Percentiles rank a stretch among this genome's conserved stretches.
Conservation (phyloP, 2,329 filamentous ascomycete genomes). For the Metarhizium humberi region DNA sequence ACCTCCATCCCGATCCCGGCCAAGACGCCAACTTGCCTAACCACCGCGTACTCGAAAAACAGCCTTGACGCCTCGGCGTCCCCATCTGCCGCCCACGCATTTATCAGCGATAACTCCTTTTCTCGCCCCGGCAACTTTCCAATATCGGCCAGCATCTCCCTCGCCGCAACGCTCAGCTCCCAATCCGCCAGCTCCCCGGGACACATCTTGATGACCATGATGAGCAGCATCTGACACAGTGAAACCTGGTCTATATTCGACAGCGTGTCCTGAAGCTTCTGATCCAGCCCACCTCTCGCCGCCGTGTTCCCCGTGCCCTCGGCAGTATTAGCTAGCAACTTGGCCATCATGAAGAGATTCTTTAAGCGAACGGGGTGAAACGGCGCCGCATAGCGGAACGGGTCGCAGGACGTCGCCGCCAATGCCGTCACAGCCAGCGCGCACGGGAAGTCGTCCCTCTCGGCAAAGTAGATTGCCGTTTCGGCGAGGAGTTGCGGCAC, state of each 20-base stretch:
- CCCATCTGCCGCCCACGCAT: slow-evolving; percentile 33
- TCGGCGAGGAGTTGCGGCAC: slow-evolving; percentile 35
- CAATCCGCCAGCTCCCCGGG: slow-evolving; percentile 34
- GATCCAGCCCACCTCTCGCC: slow-evolving; percentile 16
- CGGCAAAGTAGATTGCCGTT: slow-evolving; percentile 34
- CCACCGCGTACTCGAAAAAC: slow-evolving; percentile 41
- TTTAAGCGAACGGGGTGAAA: slow-evolving; percentile 42
- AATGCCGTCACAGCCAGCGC: slow-evolving; percentile 40
- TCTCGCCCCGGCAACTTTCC: slow-evolving; percentile 35
- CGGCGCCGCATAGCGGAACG: slow-evolving; percentile 39
- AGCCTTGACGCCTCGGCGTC: slow-evolving; percentile 26
- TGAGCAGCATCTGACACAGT: slow-evolving; percentile 42
- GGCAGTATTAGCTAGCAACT: slow-evolving; percentile 41
- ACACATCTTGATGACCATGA: slow-evolving; percentile 34
- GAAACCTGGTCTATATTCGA: slow-evolving; percentile 41
- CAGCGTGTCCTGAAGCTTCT: slow-evolving; percentile 21
- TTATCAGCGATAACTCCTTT: slow-evolving; percentile 32
- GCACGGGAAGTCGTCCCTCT: slow-evolving; percentile 30
- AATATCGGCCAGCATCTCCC: slow-evolving; percentile 39
- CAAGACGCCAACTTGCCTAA: slow-evolving; percentile 37
- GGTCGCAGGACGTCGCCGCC: slow-evolving; percentile 36
- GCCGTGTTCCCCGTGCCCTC: slow-evolving; percentile 22
- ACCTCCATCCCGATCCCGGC: slow-evolving; percentile 35
- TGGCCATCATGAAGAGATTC: slow-evolving; percentile 40
- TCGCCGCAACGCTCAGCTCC: slow-evolving; percentile 33